These are phyloP conservation scores for Helichrysum umbraculigerum DNA, from an alignment of 129 eudicot species.

Conservation along the genomic window DNA sequence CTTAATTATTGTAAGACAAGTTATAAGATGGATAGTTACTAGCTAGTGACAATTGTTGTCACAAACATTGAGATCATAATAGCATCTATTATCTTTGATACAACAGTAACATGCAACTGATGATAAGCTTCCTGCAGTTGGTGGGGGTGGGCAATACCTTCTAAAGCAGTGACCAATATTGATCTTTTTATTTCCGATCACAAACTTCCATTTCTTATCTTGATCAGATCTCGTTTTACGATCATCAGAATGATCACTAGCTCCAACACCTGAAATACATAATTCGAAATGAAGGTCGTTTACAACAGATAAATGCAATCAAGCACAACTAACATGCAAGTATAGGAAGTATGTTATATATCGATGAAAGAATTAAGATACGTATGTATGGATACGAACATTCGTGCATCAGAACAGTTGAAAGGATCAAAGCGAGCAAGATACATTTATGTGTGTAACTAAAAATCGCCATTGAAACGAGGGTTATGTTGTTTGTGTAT, in stretches of 20 bases:
- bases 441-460: background rate
- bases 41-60: background rate
- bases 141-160: background rate
- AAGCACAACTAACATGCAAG: too few species aligned
- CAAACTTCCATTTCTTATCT: background rate
- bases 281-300: background rate
- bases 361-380: background rate
- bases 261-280: background rate
- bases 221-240: background rate
- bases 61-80: background rate
- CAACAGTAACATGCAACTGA: background rate
- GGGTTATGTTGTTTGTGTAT: background rate
- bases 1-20: background rate
- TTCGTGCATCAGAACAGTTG: background rate
- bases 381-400: too few species aligned
- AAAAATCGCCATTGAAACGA: background rate
- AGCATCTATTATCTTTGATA: background rate
- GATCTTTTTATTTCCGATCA: background rate
- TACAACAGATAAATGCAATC: background rate
- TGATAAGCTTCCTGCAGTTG: background rate
- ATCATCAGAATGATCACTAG: background rate
- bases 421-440: slow-evolving; percentile 1
- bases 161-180: background rate
- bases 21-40: too few species aligned
- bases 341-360: too few species aligned